These are phyloP conservation scores for Endocalyx cinctus DNA, from an alignment of 2,329 filamentous ascomycete species.

Conservation along the genomic window DNA sequence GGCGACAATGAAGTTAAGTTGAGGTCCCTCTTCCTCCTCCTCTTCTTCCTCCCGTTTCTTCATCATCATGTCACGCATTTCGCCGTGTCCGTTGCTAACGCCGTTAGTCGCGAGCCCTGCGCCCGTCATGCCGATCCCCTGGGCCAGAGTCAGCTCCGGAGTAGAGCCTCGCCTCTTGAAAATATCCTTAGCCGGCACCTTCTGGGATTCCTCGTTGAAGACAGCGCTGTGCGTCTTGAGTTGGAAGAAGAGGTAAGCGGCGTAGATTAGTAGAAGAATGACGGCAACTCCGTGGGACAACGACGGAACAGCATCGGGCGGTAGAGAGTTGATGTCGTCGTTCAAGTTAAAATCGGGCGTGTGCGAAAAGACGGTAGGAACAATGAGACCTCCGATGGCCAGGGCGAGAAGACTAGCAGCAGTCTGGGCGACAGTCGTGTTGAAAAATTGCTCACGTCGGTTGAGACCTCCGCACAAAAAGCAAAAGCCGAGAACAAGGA, in stretches of 20 bases:
- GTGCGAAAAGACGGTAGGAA: slow-evolving; percentile 80
- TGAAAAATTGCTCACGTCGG: slow-evolving; percentile 81
- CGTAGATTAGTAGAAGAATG: slow-evolving; percentile 81
- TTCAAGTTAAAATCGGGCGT: slow-evolving; percentile 34
- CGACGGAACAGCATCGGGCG: slow-evolving; percentile 55
- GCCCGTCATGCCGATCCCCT: slow-evolving; percentile 1
- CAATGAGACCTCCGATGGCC: slow-evolving; percentile 76
- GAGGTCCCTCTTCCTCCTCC: slow-evolving; percentile 69
- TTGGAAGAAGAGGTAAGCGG: slow-evolving; percentile 82
- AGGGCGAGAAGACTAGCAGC: slow-evolving; percentile 76
- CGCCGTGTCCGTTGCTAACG: slow-evolving; percentile 26
- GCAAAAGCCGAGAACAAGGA: slow-evolving; percentile 86
- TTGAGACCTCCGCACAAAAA: slow-evolving; percentile 85
- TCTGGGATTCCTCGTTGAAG: slow-evolving; percentile 76
- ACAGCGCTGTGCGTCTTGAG: slow-evolving; percentile 77
- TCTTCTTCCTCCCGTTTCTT: slow-evolving; percentile 52
- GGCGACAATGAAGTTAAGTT: slow-evolving; percentile 68
- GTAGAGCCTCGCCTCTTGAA: slow-evolving; percentile 17
- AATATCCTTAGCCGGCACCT: slow-evolving; percentile 43
- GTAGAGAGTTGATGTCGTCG: slow-evolving; percentile 33
- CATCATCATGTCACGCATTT: slow-evolving; percentile 41
- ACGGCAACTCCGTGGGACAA: slow-evolving; percentile 71
- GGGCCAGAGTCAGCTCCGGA: slow-evolving; percentile 17
- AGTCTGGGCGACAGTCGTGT: slow-evolving; percentile 86
- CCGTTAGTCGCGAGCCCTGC: slow-evolving; percentile 8